Evolutionary conservation across 768 basidiomycete genomes (phyloP).

Genomic region (Tylopilus plumbeoviolaceoides): DNA sequence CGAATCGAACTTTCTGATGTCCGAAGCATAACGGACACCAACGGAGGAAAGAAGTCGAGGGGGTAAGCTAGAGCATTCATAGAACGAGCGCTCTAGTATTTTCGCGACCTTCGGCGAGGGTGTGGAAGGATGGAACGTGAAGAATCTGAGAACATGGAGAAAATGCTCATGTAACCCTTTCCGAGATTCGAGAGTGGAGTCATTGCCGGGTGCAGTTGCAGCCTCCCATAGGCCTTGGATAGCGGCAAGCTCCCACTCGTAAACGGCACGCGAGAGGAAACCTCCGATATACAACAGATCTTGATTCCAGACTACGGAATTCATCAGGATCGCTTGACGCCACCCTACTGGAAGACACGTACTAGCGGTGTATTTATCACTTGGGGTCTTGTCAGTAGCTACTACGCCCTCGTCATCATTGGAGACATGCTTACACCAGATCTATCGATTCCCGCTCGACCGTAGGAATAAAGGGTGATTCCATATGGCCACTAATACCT

Average conservation of each 20-base stretch:
- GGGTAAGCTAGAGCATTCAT: conserved; percentile 43
- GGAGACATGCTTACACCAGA: background rate
- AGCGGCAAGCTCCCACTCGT: background rate
- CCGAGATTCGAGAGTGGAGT: too few species aligned
- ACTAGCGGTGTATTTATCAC: too few species aligned
- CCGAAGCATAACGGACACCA: conserved; percentile 54
- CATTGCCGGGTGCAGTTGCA: background rate
- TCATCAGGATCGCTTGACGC: too few species aligned
- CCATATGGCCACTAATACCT: background rate
- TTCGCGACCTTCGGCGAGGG: conserved; percentile 73
- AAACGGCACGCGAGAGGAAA: background rate
- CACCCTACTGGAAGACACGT: too few species aligned
- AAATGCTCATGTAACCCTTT: conserved; percentile 45
- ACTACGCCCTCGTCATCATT: too few species aligned
- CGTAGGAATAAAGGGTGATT: background rate
- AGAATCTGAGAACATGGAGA: conserved; percentile 68
- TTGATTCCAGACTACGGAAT: background rate
- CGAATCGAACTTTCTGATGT: conserved; percentile 68
- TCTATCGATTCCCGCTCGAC: background rate
- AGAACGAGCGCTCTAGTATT: conserved; percentile 72
- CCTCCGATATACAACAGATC: background rate
- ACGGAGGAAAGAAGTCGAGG: background rate
- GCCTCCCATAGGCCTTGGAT: background rate
- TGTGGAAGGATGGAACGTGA: conserved; percentile 35
- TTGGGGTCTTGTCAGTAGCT: too few species aligned